These are phyloP conservation scores for Trichophyton verrucosum DNA, from an alignment of 2,329 filamentous ascomycete genomes.

Conservation along the genomic window DNA sequence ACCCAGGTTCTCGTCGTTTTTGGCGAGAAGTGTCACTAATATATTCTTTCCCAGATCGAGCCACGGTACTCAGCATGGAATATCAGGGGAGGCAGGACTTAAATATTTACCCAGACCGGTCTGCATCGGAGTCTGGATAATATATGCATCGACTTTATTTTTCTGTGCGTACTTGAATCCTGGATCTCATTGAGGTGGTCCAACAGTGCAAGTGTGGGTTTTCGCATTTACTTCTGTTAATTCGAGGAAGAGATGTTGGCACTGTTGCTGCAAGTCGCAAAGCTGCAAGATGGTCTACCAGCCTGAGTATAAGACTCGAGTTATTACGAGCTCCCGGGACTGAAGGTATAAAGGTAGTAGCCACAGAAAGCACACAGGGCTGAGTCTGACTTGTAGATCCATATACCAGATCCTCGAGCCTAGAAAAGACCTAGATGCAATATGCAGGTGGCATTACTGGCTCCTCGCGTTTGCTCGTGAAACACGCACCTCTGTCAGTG, in stretches of 20 bases:
- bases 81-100: too few species aligned
- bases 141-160: too few species aligned
- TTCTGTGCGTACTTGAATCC: too few species aligned
- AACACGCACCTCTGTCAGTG: neutral
- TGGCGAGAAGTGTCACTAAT: neutral
- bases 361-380: neutral
- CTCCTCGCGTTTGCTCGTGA: neutral
- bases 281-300: neutral
- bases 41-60: too few species aligned
- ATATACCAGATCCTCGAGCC: neutral
- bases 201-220: too few species aligned
- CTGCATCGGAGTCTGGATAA: too few species aligned
- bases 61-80: too few species aligned
- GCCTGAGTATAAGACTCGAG: neutral
- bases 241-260: neutral
- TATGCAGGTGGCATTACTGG: neutral
- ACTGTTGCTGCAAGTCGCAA: neutral
- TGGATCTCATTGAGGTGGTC: too few species aligned
- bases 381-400: neutral
- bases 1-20: neutral
- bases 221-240: too few species aligned
- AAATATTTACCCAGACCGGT: too few species aligned
- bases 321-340: neutral
- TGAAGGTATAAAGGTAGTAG: neutral
- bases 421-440: neutral